Base-by-base conservation (phyloP, 208 protist genomes). In the Acanthamoeba divionensis region DNA sequence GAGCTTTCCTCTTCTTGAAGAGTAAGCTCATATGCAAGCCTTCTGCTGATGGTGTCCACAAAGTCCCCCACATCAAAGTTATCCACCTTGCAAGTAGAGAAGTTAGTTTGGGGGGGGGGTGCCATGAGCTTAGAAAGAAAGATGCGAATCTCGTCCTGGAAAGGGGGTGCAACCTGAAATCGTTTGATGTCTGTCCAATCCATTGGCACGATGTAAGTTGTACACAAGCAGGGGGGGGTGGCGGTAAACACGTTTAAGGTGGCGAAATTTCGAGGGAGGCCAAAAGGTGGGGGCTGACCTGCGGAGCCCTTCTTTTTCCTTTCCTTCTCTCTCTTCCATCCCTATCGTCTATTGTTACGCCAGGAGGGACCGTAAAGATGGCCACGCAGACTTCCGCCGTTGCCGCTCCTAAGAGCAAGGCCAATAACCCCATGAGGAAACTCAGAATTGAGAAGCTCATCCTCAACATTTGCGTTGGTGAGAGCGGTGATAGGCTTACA, bases 401-500 rank as follows among this genome's bases (percentile, higher is more conserved):
- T 47, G 67, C 67, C 38, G 67, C 67, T 12, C 1, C 67, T 47
- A 85, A 65, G 52, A 57, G 24, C 75, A 98, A 98, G 94, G 95
- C 94, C 26, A 91, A 93, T 33, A 98, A 99, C 97, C 95, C 95
- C 57, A 99, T 99, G 98, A 95, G 97, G 87, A 95, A 98, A 91
- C 98, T 99, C 91, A 91, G 96, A 57, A 98, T 99, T 89, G 97
- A 98, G 88, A 99, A 99, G 96, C 97, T 99, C 31, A 97, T 98
- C 93, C 95, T 99, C 90, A 99, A 99, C 98, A 99, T 99, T 92
- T 99, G 97, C 93, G 98, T 99, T 91, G 99, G 99, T 93, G 99
- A 99, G 95, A 96, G 93, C 92, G 99, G 99, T 92, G 99, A 99
- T 96, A 94, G 97, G 69, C 97, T 99, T 44, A 99, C 98, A 57